Conservation (phyloP, 352 stramenopile genomes). For the Globisporangium irregulare region DNA sequence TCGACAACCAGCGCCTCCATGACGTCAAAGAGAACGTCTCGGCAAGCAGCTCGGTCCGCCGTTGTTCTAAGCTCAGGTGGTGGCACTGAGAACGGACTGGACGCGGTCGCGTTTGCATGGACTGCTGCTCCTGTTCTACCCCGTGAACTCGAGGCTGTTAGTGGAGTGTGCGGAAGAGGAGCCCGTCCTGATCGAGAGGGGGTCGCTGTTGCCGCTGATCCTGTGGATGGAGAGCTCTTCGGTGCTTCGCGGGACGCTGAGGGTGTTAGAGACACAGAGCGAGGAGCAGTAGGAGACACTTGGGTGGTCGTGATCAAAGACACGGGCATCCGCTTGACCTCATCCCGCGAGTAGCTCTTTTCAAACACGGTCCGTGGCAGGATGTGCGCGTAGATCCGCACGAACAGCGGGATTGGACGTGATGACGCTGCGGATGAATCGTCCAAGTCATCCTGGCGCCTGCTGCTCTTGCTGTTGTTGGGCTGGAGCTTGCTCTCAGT, state of each 20-base stretch:
- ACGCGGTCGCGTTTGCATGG: background rate
- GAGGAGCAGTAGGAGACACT: background rate
- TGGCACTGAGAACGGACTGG: background rate
- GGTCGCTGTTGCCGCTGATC: background rate
- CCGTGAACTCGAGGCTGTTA: constrained; percentile 7
- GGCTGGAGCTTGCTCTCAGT: background rate
- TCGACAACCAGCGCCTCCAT: constrained; percentile 64
- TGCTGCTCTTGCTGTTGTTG: constrained; percentile 16
- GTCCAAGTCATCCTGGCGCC: background rate
- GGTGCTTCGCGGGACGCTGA: background rate
- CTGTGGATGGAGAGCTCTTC: background rate
- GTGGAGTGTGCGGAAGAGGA: constrained; percentile 7
- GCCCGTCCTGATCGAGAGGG: background rate
- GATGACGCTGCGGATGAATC: background rate
- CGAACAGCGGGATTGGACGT: constrained; percentile 32
- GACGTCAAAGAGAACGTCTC: constrained; percentile 45
- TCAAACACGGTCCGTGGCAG: constrained; percentile 50
- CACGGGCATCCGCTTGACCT: constrained; percentile 34
- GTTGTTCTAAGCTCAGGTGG: background rate
- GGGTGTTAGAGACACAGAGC: background rate
- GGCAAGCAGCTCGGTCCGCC: constrained; percentile 24
- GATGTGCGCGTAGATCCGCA: constrained; percentile 57
- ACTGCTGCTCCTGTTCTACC: background rate
- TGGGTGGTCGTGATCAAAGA: constrained; percentile 14
- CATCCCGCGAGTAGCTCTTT: constrained; percentile 36